Evolutionary conservation across 805 yeast genomes (phyloP), one percentile per base, ranked within the genome.

Genomic region (Wickerhamiella galacta): DNA sequence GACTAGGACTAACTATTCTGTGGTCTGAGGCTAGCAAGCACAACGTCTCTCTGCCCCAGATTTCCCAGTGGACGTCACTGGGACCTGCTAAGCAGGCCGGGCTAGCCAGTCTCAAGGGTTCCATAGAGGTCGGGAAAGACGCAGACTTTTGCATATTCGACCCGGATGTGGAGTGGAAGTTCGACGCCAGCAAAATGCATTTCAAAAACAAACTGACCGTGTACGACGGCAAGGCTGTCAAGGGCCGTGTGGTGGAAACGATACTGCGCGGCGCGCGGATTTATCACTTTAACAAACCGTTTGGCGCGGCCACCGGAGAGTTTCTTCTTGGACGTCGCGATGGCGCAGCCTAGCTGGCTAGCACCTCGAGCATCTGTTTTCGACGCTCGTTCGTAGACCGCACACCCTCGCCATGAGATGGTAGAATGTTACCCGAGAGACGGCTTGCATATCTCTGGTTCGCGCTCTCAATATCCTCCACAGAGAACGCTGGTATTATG

Each of bases 141-240:
- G 95, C 95, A 0, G 96, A 85, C 54, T 71, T 85, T 41, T 72
- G 77, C 20, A 63, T 85, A 6, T 82, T 87, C 49, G 92, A 87
- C 50, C 71, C 80, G 5, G 61, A 61, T 9, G 61, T 61, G 15
- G 58, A 64, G 28, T 70, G 79, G 20, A 40, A 31, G 8, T 39
- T 54, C 33, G 55, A 55, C 26, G 48, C 55, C n/a, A 28, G 42
- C 18, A 39, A 48, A 27, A 40, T 57, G 48, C 67, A 55, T 43
- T 87, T 79, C 62, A 83, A 81, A 45, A 87, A 85, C 61, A 85
- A 83, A 53, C 56, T 87, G 34, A 79, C 94, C 2, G 93, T 94
- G 0, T 87, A 81, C 51, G 64, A 80, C 46, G 93, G 93, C 4
- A 61, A 60, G 57, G 53, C 61, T 32, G 59, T 82, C 39, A 57